Base-by-base conservation (phyloP, 441 rosid species). In the Euphorbia celastroides region DNA sequence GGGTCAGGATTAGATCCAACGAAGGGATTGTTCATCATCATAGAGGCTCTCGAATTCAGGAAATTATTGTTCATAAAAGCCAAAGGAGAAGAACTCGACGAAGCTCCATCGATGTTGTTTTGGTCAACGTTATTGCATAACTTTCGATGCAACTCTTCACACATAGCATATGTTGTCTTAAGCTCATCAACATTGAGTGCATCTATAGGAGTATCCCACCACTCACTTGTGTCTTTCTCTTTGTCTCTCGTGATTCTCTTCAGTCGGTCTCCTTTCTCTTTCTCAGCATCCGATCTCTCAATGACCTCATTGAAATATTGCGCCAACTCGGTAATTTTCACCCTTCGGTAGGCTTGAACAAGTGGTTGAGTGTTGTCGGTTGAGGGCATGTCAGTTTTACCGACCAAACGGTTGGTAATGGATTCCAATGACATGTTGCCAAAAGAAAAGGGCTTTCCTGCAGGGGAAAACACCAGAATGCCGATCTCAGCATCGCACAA, bases 371-470 rank as follows among this genome's bases (percentile, higher is more conserved):
- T 41, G 12, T 41, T 41, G 12, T 41, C 44, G 1, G 7, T 41
- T 10, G 5, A 14, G 44, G 44, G 44, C 2, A 41, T 9, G 44
- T 41, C 9, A 34, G 38, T 41, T 41, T 14, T 41, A 4, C 70
- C 62, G 5, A 67, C 58, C 63, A 63, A 75, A 20, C 78, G 76
- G 16, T 57, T 44, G 0, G 64, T 62, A 7, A 74, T 22, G 14
- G 44, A 34, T 17, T 76, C 80, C 20, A 76, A 30, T 0, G 78
- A 73, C 0, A 79, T 74, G 42, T 62, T 66, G 14, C 75, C 78
- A 50, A 61, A 81, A 3, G 77, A 73, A 32, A 71, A 81, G 9
- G 80, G 73, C 60, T 62, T 76, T 3, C 79, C 75, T 0, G 79
- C 46, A 0, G 74, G 82, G 5, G 82, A 76, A 64, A 64, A 71